Base-by-base conservation (phyloP, 139 green algal genomes). In the Asterochloris sp. region DNA sequence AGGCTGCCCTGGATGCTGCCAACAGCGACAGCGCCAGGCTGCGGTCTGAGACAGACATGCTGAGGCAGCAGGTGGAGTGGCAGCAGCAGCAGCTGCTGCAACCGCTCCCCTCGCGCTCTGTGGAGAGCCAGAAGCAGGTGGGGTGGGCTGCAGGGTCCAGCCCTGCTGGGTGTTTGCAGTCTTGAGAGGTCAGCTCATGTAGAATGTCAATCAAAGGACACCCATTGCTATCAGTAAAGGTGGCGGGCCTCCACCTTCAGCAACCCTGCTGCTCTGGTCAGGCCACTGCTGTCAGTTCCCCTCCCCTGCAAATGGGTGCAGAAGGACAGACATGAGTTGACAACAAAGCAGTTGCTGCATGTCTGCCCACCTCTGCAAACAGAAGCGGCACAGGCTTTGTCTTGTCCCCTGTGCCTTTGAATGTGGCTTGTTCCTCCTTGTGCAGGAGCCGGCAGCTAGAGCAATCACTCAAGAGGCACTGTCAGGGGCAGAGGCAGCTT, bases 401-500 rank as follows among this genome's bases (percentile, higher is more conserved):
- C 14, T 69, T 69, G 64, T 14, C 64, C 14, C 16, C 15, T 69
- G 64, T 69, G 16, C 16, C 64, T 69, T 24, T 69, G 15, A 24
- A 69, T 69, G 64, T 69, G 64, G 16, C 15, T 69, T 14, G 14
- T 69, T 14, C 16, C 66, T 10, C 66, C 21, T 71, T 69, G 10
- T 69, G 54, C 24, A 38, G 11, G 68, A 69, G 76, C 23, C 47
- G 21, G 13, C 8, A 23, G 54, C 38, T 80, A n/a, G 54, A 19
- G 76, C 67, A 13, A 12, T 24, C 23, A 21, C 54, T 60, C 60
- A 62, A 0, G 60, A 61, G 0, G n/a, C 38, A 8, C 60, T 80
- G 76, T 62, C 68, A 26, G 76, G 76, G 68, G 76, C 69, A 63
- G 73, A 84, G 62, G 83, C 62, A 4, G 83, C 83, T 15, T 78